Evolutionary conservation across 2,329 filamentous ascomycete species (phyloP).

Genomic region (Exophiala dermatitidis): DNA sequence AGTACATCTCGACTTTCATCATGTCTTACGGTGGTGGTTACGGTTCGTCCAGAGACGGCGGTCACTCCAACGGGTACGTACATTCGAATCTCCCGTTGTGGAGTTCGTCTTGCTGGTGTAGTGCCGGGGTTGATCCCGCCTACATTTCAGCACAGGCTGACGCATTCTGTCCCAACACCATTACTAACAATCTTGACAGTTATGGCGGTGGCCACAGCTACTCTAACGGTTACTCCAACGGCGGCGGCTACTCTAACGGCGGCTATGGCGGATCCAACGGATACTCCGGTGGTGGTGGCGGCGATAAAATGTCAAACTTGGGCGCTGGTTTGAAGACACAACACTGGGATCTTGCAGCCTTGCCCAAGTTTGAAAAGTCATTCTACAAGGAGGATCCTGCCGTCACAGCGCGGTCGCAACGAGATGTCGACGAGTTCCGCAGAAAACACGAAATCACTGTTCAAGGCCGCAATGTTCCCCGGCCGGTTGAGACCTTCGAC

Average conservation of each 20-base stretch:
- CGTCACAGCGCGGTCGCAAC: slow-evolving; percentile 64
- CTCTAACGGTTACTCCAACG: slow-evolving; percentile 38
- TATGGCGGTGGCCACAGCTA: slow-evolving; percentile 13
- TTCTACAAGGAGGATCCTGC: slow-evolving; percentile 95
- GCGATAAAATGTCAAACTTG: slow-evolving; percentile 89
- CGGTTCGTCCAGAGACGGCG: slow-evolving; percentile 43
- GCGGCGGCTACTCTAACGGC: slow-evolving; percentile 39
- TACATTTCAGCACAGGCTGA: neutral
- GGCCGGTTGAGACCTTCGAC: slow-evolving; percentile 93
- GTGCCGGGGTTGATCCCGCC: neutral
- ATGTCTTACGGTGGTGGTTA: slow-evolving; percentile 61
- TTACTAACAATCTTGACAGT: slow-evolving; percentile 7
- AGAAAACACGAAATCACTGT: slow-evolving; percentile 77
- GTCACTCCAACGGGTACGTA: slow-evolving; percentile 24
- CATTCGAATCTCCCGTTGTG: neutral
- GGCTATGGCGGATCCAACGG: slow-evolving; percentile 45
- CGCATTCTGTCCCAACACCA: neutral
- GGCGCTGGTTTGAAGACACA: slow-evolving; percentile 82
- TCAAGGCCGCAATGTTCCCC: slow-evolving; percentile 72
- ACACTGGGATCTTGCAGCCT: slow-evolving; percentile 67
- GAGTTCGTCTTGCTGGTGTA: neutral
- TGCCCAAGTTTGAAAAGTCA: slow-evolving; percentile 98
- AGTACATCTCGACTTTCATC: slow-evolving; percentile 32
- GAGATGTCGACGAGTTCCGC: slow-evolving; percentile 84
- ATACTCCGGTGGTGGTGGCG: slow-evolving; percentile 52